These are phyloP conservation scores for Leccinum disarticulatum DNA, from an alignment of 768 basidiomycete genomes.

Conservation along the genomic window DNA sequence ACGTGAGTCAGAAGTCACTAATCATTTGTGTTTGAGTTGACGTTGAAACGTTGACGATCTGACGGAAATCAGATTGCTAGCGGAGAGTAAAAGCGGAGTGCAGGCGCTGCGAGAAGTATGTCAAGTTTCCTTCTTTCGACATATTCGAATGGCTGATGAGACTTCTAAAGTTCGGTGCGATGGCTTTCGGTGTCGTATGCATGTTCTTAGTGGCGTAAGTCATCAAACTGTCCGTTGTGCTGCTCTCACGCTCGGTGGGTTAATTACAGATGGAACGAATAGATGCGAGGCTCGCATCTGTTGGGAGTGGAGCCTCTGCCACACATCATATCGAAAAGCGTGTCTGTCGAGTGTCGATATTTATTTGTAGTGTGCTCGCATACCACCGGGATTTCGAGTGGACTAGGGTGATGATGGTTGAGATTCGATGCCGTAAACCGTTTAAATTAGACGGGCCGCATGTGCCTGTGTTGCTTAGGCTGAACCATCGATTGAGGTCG, in stretches of 20 bases:
- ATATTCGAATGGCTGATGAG: slow-evolving; percentile 20
- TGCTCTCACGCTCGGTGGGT: slow-evolving; percentile 20
- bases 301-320: slow-evolving; percentile 5
- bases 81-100: slow-evolving; percentile 82
- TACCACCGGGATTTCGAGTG: neutral
- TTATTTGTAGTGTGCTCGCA: slow-evolving; percentile 9
- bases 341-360: neutral
- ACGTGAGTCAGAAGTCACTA: slow-evolving; percentile 55
- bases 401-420: neutral
- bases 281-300: slow-evolving; percentile 29
- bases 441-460: slow-evolving; percentile 24
- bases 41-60: slow-evolving; percentile 4
- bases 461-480: slow-evolving; percentile 14
- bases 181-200: slow-evolving; percentile 87
- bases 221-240: slow-evolving; percentile 14
- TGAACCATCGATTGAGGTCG: slow-evolving; percentile 17
- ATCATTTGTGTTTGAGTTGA: neutral
- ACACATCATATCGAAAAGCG: neutral
- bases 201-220: slow-evolving; percentile 93
- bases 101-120: slow-evolving; percentile 88
- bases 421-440: slow-evolving; percentile 27
- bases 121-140: slow-evolving; percentile 7
- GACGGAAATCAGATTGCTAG: slow-evolving; percentile 57
- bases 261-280: slow-evolving; percentile 74
- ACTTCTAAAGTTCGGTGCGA: slow-evolving; percentile 74